Conservation (phyloP, 2,329 filamentous ascomycete species). For the Metarhizium anisopliae region DNA sequence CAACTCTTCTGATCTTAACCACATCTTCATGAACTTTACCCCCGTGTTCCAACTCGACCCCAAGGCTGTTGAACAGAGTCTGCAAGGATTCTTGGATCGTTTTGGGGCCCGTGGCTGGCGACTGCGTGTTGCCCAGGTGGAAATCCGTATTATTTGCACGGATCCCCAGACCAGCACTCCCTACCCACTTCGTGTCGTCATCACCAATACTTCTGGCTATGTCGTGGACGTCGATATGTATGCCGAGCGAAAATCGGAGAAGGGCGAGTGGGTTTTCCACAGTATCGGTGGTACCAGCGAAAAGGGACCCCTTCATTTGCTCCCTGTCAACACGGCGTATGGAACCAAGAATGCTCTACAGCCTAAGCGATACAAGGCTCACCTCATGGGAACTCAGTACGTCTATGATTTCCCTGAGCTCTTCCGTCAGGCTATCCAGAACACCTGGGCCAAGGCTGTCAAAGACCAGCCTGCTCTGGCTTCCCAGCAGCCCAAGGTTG, state of each 20-base stretch:
- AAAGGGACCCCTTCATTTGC: constrained; percentile 89
- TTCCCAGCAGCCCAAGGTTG: constrained; percentile 72
- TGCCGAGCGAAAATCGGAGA: constrained; percentile 94
- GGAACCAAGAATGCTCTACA: constrained; percentile 98
- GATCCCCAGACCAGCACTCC: constrained; percentile 75
- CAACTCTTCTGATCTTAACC: constrained; percentile 98
- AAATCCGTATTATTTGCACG: constrained; percentile 97
- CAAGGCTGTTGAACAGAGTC: constrained; percentile 80
- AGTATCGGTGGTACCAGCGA: constrained; percentile 92
- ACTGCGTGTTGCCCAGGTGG: constrained; percentile 90
- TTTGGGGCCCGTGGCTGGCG: constrained; percentile 94
- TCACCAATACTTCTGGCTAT: constrained; percentile 97
- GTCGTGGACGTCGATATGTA: constrained; percentile 98
- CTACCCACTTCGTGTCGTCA: constrained; percentile 89
- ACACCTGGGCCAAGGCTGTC: constrained; percentile 75
- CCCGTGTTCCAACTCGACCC: constrained; percentile 91
- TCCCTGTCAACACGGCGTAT: constrained; percentile 85
- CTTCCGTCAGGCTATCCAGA: constrained; percentile 95
- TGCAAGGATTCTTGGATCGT: constrained; percentile 91
- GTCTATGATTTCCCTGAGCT: constrained; percentile 99
- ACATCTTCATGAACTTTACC: constrained; percentile 99
- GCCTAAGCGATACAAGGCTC: constrained; percentile 98
- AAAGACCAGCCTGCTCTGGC: constrained; percentile 65
- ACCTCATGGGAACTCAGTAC: constrained; percentile 98
- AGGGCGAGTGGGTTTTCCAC: constrained; percentile 97